phyloP scores from a whole-genome alignment of 2,329 filamentous ascomycete genomes.

The Aspergillus cejpii region DNA sequence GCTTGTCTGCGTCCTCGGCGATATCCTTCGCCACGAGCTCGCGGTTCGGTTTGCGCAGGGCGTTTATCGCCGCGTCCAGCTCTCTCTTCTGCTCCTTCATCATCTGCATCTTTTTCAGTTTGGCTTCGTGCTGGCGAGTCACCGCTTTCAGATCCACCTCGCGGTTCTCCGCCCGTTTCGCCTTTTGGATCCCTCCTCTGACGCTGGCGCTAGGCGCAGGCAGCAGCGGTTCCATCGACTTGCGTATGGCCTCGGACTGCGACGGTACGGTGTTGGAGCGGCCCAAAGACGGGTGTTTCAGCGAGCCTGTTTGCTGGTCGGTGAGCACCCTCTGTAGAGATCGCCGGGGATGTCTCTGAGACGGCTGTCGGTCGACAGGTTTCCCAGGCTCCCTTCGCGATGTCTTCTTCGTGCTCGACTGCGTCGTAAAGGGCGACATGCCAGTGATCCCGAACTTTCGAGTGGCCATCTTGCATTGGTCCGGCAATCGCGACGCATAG shows the following conservation, averaged over 20 bases:
- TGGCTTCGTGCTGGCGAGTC: slow-evolving; percentile 41
- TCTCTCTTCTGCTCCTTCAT: slow-evolving; percentile 44
- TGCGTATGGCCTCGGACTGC: slow-evolving; percentile 35
- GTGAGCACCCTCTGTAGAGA: slow-evolving; percentile 44
- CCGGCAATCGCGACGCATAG: slow-evolving; percentile 44
- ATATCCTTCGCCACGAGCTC: slow-evolving; percentile 42
- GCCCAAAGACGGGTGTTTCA: slow-evolving; percentile 32
- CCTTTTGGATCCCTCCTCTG: slow-evolving; percentile 41
- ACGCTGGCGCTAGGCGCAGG: slow-evolving; percentile 33
- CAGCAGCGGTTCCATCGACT: slow-evolving; percentile 38
- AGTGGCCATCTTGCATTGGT: slow-evolving; percentile 42
- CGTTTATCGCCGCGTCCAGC: slow-evolving; percentile 44
- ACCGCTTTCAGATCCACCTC: slow-evolving; percentile 45
- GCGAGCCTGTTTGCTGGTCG: slow-evolving; percentile 36
- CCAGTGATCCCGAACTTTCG: slow-evolving; percentile 44
- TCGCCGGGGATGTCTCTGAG: slow-evolving; percentile 28
- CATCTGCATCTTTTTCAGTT: slow-evolving; percentile 42
- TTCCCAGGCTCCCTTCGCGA: slow-evolving; percentile 28
- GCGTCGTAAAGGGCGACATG: slow-evolving; percentile 32
- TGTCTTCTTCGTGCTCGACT: slow-evolving; percentile 26
- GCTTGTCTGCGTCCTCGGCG: slow-evolving; percentile 38
- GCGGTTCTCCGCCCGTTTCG: slow-evolving; percentile 42
- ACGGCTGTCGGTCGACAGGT: slow-evolving; percentile 26
- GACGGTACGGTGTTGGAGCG: slow-evolving; percentile 41
- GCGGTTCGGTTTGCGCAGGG: slow-evolving; percentile 44